Conservation (phyloP, 345 rosid genomes). For the Melaleuca quinquenervia region DNA sequence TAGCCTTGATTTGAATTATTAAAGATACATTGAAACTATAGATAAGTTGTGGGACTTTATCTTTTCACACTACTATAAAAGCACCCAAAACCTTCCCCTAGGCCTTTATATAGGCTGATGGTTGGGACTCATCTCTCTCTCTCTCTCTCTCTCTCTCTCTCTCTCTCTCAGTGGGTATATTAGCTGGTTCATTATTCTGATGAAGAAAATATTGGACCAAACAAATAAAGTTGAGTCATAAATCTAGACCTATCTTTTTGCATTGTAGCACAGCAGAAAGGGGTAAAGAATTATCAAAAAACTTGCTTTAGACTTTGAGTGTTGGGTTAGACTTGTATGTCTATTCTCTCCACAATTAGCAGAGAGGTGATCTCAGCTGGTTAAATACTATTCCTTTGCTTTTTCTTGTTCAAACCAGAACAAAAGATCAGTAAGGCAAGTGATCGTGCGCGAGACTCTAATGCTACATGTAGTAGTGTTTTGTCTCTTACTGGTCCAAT, state of each 20-base stretch:
- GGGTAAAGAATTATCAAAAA: not conserved
- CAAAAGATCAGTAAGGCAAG: not conserved
- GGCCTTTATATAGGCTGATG: not conserved
- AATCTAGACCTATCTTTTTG: not conserved
- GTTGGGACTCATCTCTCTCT: not conserved
- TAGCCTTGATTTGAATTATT: not conserved
- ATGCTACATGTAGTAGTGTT: not conserved
- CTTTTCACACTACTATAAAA: not conserved
- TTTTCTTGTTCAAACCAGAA: not conserved
- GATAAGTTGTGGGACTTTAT: not conserved
- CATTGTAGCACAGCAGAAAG: not conserved
- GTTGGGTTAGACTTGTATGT: not conserved
- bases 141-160: not conserved
- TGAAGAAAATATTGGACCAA: not conserved
- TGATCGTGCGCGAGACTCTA: not conserved
- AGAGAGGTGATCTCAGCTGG: not conserved
- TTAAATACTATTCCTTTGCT: not conserved
- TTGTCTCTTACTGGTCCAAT: not conserved
- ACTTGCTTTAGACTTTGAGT: conserved; percentile 1
- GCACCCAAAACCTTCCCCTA: not conserved
- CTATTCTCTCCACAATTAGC: not conserved
- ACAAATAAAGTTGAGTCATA: not conserved
- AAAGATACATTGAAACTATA: not conserved
- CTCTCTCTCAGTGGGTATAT: not conserved
- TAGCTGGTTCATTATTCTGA: not conserved